These are phyloP conservation scores for Podila minutissima DNA, from an alignment of 192 early-diverging fungal genomes.

Conservation along the genomic window DNA sequence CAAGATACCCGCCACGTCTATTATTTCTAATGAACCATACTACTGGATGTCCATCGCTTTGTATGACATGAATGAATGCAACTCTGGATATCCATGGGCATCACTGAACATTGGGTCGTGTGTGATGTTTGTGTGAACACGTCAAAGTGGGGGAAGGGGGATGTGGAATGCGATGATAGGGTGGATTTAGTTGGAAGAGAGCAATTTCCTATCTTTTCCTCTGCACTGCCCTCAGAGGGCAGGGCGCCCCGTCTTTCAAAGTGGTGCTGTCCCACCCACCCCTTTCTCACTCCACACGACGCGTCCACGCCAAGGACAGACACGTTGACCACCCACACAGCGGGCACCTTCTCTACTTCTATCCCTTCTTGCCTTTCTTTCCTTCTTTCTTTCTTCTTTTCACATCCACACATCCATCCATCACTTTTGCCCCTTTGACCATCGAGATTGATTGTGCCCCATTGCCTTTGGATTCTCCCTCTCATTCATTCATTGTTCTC, in stretches of 20 bases:
- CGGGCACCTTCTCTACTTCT: too few species aligned
- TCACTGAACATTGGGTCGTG: too few species aligned
- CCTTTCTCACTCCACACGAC: background rate
- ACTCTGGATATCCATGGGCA: too few species aligned
- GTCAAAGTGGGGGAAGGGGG: too few species aligned
- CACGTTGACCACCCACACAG: too few species aligned
- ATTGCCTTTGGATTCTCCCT: background rate
- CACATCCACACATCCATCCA: background rate
- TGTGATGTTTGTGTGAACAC: background rate
- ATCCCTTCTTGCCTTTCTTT: background rate
- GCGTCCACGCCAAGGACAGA: too few species aligned
- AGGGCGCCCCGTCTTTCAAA: too few species aligned
- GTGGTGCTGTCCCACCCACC: background rate
- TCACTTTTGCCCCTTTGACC: background rate
- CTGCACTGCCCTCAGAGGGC: too few species aligned
- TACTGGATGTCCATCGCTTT: too few species aligned
- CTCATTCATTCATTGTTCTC: constrained; percentile 1
- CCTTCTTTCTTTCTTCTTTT: background rate
- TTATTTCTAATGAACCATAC: too few species aligned
- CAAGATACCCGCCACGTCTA: too few species aligned
- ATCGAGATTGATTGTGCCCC: background rate
- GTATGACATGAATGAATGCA: too few species aligned
- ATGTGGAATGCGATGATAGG: background rate
- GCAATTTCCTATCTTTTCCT: background rate
- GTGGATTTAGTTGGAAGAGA: background rate